phyloP scores from a whole-genome alignment of 2,329 filamentous ascomycete species.

The Fusarium sp. region DNA sequence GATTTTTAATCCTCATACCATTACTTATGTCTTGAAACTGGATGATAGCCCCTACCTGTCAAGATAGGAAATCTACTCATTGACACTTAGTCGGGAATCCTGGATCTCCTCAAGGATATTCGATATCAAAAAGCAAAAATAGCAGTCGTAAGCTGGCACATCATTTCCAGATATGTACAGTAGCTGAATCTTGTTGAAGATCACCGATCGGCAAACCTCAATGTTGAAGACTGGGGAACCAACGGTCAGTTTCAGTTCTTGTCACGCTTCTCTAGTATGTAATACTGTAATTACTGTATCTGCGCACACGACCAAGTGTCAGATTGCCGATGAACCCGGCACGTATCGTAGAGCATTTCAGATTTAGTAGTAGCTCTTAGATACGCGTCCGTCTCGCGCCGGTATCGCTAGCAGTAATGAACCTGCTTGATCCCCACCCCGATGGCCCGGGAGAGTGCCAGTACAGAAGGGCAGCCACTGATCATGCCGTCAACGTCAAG shows the following conservation, averaged over 20 bases:
- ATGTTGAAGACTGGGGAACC: constrained; percentile 5
- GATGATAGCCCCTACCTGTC: neutral
- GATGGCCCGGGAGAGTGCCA: constrained; percentile 34
- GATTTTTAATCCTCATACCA: neutral
- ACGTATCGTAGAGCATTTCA: neutral
- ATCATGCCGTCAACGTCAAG: constrained; percentile 40
- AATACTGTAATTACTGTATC: neutral
- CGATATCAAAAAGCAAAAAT: constrained; percentile 19
- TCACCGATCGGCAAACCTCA: constrained; percentile 28
- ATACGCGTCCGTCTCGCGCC: constrained; percentile 14
- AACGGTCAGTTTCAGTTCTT: constrained; percentile 7
- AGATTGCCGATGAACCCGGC: constrained; percentile 33
- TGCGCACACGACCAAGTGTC: constrained; percentile 28
- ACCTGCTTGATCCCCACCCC: constrained; percentile 29
- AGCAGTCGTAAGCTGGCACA: neutral
- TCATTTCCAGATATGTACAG: constrained; percentile 8
- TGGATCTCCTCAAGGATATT: neutral
- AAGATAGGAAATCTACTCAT: neutral
- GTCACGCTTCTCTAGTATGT: constrained; percentile 12
- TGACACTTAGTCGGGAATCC: neutral
- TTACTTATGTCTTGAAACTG: neutral
- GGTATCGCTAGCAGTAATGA: neutral
- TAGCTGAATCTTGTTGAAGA: constrained; percentile 31
- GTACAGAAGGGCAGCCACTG: constrained; percentile 30
- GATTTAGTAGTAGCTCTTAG: neutral